These are phyloP conservation scores for Bonnemaisonia californica DNA, from an alignment of 31 red algal genomes.

Conservation along the genomic window DNA sequence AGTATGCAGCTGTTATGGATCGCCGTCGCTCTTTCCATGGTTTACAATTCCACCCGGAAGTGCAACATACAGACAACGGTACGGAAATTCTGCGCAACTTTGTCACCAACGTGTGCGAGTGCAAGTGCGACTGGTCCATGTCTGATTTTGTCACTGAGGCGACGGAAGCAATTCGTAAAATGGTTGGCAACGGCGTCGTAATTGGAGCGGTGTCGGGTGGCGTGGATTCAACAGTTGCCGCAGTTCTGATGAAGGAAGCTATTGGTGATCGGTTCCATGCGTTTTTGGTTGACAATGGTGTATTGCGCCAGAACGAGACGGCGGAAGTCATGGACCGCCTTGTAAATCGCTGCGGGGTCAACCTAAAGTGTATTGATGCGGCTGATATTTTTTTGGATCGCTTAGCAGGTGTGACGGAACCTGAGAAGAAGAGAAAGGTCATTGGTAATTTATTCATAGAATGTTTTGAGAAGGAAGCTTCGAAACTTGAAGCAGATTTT, in stretches of 20 bases:
- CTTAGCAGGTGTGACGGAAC: slow-evolving; percentile 84
- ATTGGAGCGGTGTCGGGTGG: slow-evolving; percentile 96
- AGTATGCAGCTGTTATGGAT: slow-evolving; percentile 73
- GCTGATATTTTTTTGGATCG: slow-evolving; percentile 64
- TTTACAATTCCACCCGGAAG: slow-evolving; percentile 98
- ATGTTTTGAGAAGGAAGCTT: slow-evolving; percentile 90
- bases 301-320: slow-evolving; percentile 87
- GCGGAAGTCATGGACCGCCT: slow-evolving; percentile 69
- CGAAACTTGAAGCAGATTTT: slow-evolving; percentile 68
- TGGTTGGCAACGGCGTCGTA: slow-evolving; percentile 80
- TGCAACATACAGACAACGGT: slow-evolving; percentile 88
- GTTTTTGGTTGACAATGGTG: slow-evolving; percentile 95
- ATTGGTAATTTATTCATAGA: slow-evolving; percentile 96
- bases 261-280: slow-evolving; percentile 92
- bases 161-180: slow-evolving; percentile 55
- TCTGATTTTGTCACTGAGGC: slow-evolving; percentile 76
- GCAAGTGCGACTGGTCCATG: slow-evolving; percentile 90
- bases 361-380: slow-evolving; percentile 75
- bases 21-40: slow-evolving; percentile 52
- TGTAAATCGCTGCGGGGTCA: slow-evolving; percentile 71
- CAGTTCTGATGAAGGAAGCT: slow-evolving; percentile 83
- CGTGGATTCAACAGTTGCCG: slow-evolving; percentile 97
- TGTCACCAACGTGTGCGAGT: slow-evolving; percentile 65
- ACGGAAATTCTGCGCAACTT: slow-evolving; percentile 83
- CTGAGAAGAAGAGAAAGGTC: slow-evolving; percentile 94